Evolutionary conservation across 2,329 filamentous ascomycete species (phyloP).

Genomic region (Paecilomyces fulvus): DNA sequence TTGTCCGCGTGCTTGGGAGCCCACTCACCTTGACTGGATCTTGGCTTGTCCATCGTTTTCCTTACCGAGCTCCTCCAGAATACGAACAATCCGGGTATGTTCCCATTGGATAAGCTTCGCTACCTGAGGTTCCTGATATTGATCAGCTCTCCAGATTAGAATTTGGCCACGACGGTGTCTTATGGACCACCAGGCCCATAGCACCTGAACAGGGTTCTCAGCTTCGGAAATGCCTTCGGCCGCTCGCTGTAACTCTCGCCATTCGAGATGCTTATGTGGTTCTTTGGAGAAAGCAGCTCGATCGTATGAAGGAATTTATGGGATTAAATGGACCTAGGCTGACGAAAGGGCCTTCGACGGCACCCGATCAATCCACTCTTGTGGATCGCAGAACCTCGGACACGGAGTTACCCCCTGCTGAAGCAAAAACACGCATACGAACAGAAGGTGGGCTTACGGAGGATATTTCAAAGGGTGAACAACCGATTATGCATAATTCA

Average conservation of each 20-base stretch:
- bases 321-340: conserved; percentile 6
- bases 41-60: conserved; percentile 57
- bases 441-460: conserved; percentile 8
- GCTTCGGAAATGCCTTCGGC: conserved; percentile 20
- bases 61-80: conserved; percentile 49
- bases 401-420: conserved; percentile 11
- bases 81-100: conserved; percentile 54
- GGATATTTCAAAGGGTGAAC: conserved; percentile 8
- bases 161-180: conserved; percentile 16
- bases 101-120: conserved; percentile 1
- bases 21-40: conserved; percentile 42
- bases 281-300: conserved; percentile 19
- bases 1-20: conserved; percentile 41
- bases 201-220: conserved; percentile 21
- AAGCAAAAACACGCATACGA: conserved; percentile 10
- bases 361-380: conserved; percentile 5
- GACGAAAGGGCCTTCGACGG: conserved; percentile 8
- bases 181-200: conserved; percentile 20
- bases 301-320: conserved; percentile 12
- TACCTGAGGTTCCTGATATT: not conserved
- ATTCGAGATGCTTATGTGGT: conserved; percentile 25
- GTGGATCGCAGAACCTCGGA: conserved; percentile 9
- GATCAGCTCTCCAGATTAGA: conserved; percentile 16
- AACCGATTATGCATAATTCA: conserved; percentile 13
- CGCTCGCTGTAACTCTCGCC: conserved; percentile 23